phyloP scores from a whole-genome alignment of 2,329 filamentous ascomycete species.

The Didymella segeticola region DNA sequence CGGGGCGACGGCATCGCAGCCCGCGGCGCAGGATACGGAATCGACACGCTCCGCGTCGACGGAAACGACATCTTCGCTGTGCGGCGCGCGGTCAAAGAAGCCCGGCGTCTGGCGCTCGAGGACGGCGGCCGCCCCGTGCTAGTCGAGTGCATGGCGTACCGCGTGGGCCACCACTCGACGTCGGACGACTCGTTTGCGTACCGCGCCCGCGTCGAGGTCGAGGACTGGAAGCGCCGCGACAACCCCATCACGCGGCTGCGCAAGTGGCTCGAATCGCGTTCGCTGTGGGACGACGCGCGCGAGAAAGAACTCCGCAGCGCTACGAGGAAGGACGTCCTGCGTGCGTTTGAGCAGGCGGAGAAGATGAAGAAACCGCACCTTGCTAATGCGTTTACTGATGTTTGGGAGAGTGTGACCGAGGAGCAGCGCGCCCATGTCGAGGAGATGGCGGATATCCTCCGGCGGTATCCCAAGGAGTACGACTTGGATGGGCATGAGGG shows the following conservation, averaged over 20 bases:
- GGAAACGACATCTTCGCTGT: slow-evolving; percentile 96
- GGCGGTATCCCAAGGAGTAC: slow-evolving; percentile 91
- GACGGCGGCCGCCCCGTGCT: slow-evolving; percentile 83
- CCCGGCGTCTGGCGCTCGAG: slow-evolving; percentile 77
- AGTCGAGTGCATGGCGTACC: slow-evolving; percentile 96
- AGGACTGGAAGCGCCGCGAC: slow-evolving; percentile 90
- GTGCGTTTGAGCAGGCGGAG: slow-evolving; percentile 84
- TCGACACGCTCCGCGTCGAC: slow-evolving; percentile 89
- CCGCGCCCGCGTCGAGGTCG: slow-evolving; percentile 88
- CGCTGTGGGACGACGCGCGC: slow-evolving; percentile 82
- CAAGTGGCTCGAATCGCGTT: slow-evolving; percentile 87
- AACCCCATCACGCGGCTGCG: slow-evolving; percentile 85
- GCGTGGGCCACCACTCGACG: slow-evolving; percentile 96
- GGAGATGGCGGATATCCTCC: slow-evolving; percentile 77
- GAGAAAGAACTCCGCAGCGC: slow-evolving; percentile 75
- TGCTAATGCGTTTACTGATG: slow-evolving; percentile 78
- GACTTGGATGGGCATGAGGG: slow-evolving; percentile 79
- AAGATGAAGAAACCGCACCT: slow-evolving; percentile 79
- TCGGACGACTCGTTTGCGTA: slow-evolving; percentile 98
- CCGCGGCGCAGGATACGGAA: slow-evolving; percentile 88
- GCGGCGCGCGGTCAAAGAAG: slow-evolving; percentile 77
- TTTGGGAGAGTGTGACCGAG: slow-evolving; percentile 87
- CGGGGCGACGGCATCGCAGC: slow-evolving; percentile 90
- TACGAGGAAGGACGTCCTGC: slow-evolving; percentile 76
- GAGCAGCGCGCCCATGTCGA: slow-evolving; percentile 78